Evolutionary conservation across 1,284 basidiomycete genomes (phyloP).

Genomic region (Thelephora terrestris): DNA sequence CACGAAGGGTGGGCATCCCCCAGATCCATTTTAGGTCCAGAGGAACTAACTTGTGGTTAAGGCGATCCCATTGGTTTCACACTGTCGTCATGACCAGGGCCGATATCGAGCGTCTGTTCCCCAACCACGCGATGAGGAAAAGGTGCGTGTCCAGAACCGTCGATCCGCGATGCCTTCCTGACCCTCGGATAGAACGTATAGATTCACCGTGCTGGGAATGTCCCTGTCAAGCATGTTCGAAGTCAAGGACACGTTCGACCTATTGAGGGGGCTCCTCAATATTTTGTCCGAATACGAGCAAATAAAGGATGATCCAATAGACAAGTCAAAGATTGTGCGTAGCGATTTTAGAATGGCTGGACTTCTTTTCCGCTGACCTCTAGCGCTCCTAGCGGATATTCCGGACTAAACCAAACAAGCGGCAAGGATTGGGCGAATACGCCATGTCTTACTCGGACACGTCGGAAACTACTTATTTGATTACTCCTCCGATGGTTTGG

Average conservation of each 20-base stretch:
- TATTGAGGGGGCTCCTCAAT: slow-evolving; percentile 61
- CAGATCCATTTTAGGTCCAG: not conserved
- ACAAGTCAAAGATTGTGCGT: slow-evolving; percentile 67
- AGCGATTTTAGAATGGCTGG: not conserved
- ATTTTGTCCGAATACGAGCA: slow-evolving; percentile 72
- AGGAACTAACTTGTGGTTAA: slow-evolving; percentile 17
- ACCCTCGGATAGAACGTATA: slow-evolving; percentile 45
- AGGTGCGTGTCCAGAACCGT: slow-evolving; percentile 36
- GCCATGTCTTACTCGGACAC: slow-evolving; percentile 48
- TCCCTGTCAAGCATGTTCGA: slow-evolving; percentile 75
- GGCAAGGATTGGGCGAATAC: slow-evolving; percentile 50
- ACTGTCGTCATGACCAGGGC: slow-evolving; percentile 67
- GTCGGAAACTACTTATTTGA: slow-evolving; percentile 59
- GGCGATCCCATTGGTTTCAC: slow-evolving; percentile 80
- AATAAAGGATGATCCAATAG: slow-evolving; percentile 43
- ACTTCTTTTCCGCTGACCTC: slow-evolving; percentile 1
- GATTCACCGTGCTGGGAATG: slow-evolving; percentile 76
- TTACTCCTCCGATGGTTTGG: slow-evolving; percentile 65
- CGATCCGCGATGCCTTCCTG: slow-evolving; percentile 6
- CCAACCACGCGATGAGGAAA: slow-evolving; percentile 65
- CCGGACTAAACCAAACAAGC: slow-evolving; percentile 41
- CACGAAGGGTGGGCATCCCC: slow-evolving; percentile 62
- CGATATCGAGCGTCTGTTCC: slow-evolving; percentile 68
- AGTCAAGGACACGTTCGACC: slow-evolving; percentile 66
- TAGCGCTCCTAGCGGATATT: slow-evolving; percentile 43